Percentiles rank a stretch among this genome's conserved stretches.
phyloP scores from a whole-genome alignment of 2,329 filamentous ascomycete genomes.

The Colletotrichum falcatum region DNA sequence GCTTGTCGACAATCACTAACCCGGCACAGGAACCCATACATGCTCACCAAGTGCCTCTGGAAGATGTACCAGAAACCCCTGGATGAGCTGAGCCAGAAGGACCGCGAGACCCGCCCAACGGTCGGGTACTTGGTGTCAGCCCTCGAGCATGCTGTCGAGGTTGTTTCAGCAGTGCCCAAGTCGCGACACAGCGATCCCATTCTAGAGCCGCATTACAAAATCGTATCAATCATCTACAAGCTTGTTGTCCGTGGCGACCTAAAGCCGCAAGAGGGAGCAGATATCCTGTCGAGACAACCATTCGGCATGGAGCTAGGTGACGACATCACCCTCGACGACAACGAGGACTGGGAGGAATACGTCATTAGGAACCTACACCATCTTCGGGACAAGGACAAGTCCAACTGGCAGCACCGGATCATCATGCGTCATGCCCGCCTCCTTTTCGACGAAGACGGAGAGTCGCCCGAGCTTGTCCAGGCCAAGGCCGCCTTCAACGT shows the following conservation, averaged over 20 bases:
- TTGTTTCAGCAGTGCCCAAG: conserved; percentile 65
- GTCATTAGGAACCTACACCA: conserved; percentile 64
- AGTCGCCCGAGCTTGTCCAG: conserved; percentile 65
- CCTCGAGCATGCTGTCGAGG: conserved; percentile 63
- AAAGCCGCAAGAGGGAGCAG: conserved; percentile 59
- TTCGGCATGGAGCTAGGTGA: conserved; percentile 62
- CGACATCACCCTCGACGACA: conserved; percentile 64
- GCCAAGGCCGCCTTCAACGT: conserved; percentile 85
- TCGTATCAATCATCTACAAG: conserved; percentile 85
- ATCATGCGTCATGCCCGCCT: conserved; percentile 77
- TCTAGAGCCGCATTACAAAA: conserved; percentile 93
- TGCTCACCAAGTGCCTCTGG: conserved; percentile 73
- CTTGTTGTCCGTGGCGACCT: conserved; percentile 71
- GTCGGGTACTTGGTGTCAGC: conserved; percentile 59
- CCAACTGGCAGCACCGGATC: conserved; percentile 95
- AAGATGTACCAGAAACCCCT: conserved; percentile 69
- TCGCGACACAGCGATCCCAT: conserved; percentile 78
- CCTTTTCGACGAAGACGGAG: conserved; percentile 60
- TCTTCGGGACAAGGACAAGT: conserved; percentile 81
- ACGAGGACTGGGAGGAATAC: conserved; percentile 71
- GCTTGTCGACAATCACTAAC: conserved; percentile 43
- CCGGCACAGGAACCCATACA: conserved; percentile 63
- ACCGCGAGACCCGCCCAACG: conserved; percentile 53
- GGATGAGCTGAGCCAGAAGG: conserved; percentile 58
- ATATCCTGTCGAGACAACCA: conserved; percentile 67